Evolutionary conservation across 768 basidiomycete species (phyloP).

Genomic region (Hygrophoropsis aurantiaca): DNA sequence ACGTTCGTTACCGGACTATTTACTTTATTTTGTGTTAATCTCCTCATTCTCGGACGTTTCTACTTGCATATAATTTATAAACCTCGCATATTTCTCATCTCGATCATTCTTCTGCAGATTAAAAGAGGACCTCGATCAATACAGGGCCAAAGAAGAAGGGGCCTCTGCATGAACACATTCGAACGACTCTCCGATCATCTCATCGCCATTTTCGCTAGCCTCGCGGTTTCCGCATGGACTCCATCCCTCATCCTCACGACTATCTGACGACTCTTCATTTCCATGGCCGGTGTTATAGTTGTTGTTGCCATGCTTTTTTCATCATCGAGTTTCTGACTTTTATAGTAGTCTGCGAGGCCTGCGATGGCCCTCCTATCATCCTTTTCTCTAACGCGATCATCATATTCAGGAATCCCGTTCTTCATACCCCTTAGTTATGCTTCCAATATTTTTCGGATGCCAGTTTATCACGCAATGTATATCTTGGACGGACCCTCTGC

Average conservation of each 20-base stretch:
- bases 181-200: slow-evolving; percentile 3
- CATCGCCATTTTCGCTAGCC: slow-evolving; percentile 19
- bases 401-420: slow-evolving; percentile 22
- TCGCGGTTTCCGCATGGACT: slow-evolving; percentile 35
- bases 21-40: slow-evolving; percentile 17
- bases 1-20: slow-evolving; percentile 11
- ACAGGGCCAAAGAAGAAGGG: slow-evolving; percentile 31
- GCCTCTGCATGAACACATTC: slow-evolving; percentile 19
- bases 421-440: slow-evolving; percentile 25
- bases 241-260: slow-evolving; percentile 24
- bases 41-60: slow-evolving; percentile 12
- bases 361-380: too few species aligned
- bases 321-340: too few species aligned
- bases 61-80: slow-evolving; percentile 37
- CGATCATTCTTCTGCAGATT: slow-evolving; percentile 47
- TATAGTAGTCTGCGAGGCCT: too few species aligned
- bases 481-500: slow-evolving; percentile 14
- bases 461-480: slow-evolving; percentile 18
- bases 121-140: slow-evolving; percentile 62
- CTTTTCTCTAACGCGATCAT: not conserved
- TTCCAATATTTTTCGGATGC: slow-evolving; percentile 16
- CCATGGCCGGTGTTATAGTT: slow-evolving; percentile 7
- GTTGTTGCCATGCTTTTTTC: too few species aligned
- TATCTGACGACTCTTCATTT: slow-evolving; percentile 10
- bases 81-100: slow-evolving; percentile 23